Base-by-base conservation (phyloP, 2,329 filamentous ascomycete genomes). In the Fusarium buxicola region DNA sequence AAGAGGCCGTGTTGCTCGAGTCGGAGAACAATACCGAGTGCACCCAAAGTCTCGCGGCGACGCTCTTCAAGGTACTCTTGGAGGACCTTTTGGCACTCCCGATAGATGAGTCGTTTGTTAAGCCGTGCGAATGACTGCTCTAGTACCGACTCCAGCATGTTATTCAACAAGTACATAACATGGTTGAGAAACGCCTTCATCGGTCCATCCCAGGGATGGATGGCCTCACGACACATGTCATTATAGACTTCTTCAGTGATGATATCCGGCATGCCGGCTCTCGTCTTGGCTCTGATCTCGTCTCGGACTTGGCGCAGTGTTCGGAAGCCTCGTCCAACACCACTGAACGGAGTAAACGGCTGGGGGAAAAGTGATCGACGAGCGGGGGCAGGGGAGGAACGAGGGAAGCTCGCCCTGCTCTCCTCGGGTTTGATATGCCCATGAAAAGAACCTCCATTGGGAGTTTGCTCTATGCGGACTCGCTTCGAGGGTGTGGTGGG, bases 231-330 rank as follows among this genome's bases (percentile, higher is more conserved):
- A 40, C 84, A 86, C 13, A 91, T 77, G 0, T 79, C 78, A 25
- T 87, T 82, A 18, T 88, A 86, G 0, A 89, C 86, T 32, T 85
- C 83, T 0, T 84, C 81, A 0, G 87, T 83, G 0, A 86, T 83
- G 1, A 87, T 79, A 7, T 84, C 82, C 0, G 86, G 86, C 64
- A 88, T 80, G 0, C 88, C 87, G 0, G 85, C 82, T 15, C 79
- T 80, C 24, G 82, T 84, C 11, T 85, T 84, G 5, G 78, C 75
- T 15, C 78, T 74, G 12, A 90, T 88, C 10, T 87, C 81, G 0
- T 78, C 73, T 0, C 83, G 81, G 2, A 91, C 84, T 32, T 82
- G 76, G 4, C 74, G 73, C 3, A 87, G 75, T 1, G 81, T 82
- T 28, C 81, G 76, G 5, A 81, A 80, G 0, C 76, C 70, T 4